A percentile compares a stretch with the other conserved stretches of the same genome.
phyloP scores from a whole-genome alignment of 1,139 yeast genomes.

The Kurtzmaniella natalensis region DNA sequence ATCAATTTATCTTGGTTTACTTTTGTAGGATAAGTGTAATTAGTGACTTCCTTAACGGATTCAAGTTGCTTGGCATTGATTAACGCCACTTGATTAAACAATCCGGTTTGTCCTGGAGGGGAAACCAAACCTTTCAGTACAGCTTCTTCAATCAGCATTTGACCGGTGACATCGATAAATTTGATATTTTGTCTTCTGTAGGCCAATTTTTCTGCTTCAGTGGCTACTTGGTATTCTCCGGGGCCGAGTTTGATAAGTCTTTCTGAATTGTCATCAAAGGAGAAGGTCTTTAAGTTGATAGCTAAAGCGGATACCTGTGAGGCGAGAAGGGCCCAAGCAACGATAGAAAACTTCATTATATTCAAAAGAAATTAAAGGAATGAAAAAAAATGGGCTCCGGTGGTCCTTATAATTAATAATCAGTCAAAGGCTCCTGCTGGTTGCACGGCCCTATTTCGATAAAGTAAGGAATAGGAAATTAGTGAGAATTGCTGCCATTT shows the following conservation, averaged over 20 bases:
- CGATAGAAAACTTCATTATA: not conserved
- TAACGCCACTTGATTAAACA: conserved; percentile 15
- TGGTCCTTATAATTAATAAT: too few relatives aligned
- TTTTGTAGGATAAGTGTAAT: conserved; percentile 53
- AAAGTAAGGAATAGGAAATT: too few relatives aligned
- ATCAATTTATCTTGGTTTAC: conserved; percentile 39
- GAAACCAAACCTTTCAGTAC: conserved; percentile 25
- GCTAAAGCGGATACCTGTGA: conserved; percentile 1
- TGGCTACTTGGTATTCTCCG: conserved; percentile 34
- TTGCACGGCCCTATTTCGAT: too few relatives aligned
- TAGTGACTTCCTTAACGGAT: conserved; percentile 26
- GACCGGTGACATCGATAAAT: conserved; percentile 69
- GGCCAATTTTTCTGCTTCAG: conserved; percentile 54
- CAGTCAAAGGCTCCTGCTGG: too few relatives aligned
- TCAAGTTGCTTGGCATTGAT: conserved; percentile 31
- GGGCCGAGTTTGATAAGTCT: conserved; percentile 39
- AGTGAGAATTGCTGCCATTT: too few relatives aligned
- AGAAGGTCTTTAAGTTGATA: not conserved
- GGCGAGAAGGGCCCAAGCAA: not conserved
- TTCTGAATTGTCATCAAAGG: conserved; percentile 11
- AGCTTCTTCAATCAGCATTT: conserved; percentile 33
- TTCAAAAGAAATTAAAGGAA: too few relatives aligned
- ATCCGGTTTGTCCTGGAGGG: conserved; percentile 12
- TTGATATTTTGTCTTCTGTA: conserved; percentile 51
- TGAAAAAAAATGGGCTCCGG: too few relatives aligned